A percentile compares a stretch with the other conserved stretches of the same genome.
Conservation (phyloP, 257 asterid species). For the Osmanthus fragrans region DNA sequence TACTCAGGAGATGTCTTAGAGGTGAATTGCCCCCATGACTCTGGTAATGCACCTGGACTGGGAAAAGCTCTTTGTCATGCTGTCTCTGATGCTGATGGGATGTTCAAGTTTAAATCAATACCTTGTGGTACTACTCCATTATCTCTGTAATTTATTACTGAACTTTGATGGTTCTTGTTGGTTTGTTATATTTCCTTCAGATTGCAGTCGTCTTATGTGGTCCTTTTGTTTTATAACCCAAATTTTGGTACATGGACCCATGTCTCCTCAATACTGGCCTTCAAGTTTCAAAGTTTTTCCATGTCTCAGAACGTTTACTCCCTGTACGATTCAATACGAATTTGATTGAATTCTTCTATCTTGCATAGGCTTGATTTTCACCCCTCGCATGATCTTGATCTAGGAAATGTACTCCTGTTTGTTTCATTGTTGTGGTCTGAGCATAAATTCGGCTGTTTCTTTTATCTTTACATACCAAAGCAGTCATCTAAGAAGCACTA, state of each 20-base stretch:
- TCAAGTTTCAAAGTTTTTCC: too few species aligned
- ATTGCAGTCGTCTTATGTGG: constrained; percentile 15
- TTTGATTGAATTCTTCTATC: neutral
- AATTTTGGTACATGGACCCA: constrained; percentile 4
- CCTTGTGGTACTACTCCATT: constrained; percentile 74
- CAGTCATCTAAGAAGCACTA: too few species aligned
- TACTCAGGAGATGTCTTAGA: constrained; percentile 79
- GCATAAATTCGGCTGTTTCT: neutral
- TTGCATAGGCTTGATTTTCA: neutral
- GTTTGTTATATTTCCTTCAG: neutral
- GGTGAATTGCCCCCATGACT: constrained; percentile 75
- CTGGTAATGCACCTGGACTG: constrained; percentile 73
- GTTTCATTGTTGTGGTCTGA: neutral
- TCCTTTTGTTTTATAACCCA: neutral
- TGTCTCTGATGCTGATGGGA: constrained; percentile 88
- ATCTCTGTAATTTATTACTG: constrained; percentile 18
- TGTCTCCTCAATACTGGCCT: constrained; percentile 5
- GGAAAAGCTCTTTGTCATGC: constrained; percentile 89
- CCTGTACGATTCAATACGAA: too few species aligned
- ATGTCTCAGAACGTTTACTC: too few species aligned
- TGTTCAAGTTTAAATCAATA: constrained; percentile 68
- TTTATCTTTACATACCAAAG: neutral
- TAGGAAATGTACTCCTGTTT: neutral
- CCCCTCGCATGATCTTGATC: neutral
- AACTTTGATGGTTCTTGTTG: constrained; percentile 11